Percentiles rank a stretch among this genome's conserved stretches.
These are phyloP conservation scores for Ophiostoma perfectum DNA, from an alignment of 2,329 filamentous ascomycete species.

Conservation along the genomic window DNA sequence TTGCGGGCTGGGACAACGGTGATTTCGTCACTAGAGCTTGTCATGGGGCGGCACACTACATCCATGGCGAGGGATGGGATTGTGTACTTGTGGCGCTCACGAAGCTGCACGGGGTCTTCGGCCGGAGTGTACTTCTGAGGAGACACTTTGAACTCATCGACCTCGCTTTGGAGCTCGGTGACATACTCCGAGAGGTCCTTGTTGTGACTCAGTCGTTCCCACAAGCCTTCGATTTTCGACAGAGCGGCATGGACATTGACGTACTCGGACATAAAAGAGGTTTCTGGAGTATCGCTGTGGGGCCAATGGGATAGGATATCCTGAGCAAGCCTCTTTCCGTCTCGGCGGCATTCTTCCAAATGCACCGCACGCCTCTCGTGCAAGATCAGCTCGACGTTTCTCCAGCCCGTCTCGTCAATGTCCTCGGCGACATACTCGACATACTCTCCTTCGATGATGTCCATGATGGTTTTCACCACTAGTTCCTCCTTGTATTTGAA, in stretches of 20 bases:
- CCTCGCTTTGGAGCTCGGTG: constrained; percentile 36
- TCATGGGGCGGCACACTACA: too few species aligned
- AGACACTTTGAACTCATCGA: background rate
- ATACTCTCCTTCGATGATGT: background rate
- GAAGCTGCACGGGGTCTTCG: too few species aligned
- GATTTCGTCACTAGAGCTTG: background rate
- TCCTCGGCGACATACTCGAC: background rate
- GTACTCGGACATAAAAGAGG: constrained; percentile 21
- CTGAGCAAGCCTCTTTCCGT: background rate
- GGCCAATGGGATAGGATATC: constrained; percentile 5
- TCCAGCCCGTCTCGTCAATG: background rate
- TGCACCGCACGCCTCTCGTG: background rate
- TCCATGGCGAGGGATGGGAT: background rate
- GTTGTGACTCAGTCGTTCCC: constrained; percentile 46
- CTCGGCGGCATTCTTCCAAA: background rate
- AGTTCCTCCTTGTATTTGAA: constrained; percentile 20
- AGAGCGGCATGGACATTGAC: constrained; percentile 39
- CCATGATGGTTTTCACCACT: background rate
- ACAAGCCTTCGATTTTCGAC: constrained; percentile 40
- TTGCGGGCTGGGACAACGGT: background rate
- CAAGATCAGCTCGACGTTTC: background rate
- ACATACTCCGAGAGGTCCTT: constrained; percentile 42
- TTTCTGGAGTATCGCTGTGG: background rate
- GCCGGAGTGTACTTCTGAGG: background rate
- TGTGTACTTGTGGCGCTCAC: background rate